Evolutionary conservation across 2,329 filamentous ascomycete species (phyloP), one percentile per base, ranked within the genome.

Genomic region (Fusarium verticillioides): DNA sequence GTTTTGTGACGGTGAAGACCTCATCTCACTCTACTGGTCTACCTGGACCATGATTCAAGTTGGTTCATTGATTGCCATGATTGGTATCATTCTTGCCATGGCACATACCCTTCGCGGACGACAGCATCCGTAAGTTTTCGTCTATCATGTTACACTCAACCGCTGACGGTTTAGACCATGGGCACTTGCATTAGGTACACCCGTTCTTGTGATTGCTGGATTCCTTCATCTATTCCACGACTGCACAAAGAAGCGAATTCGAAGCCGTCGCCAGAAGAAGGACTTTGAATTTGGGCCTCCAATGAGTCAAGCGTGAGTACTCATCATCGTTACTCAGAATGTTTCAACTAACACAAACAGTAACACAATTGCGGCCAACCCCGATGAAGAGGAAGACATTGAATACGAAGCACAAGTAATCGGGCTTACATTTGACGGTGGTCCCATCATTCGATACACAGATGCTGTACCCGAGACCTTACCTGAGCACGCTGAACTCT

Each of bases 1-100:
- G 72, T 91, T 89, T 72, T 91, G 89, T 70, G 87, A 89, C 42
- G 88, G 88, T 15, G 89, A 91, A 73, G 86, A 90, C 72, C 83
- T 90, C 62, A 89, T 90, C 81, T 84, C 85, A 4, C 80, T 90
- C 0, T 90, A 89, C 79, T 90, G 88, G 88, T 86, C 88, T 0
- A 89, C 88, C 4, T 90, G 88, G 87, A 88, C 87, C 28, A 88
- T 89, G 84, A 81, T 89, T 9, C 88, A 90, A 73, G 81, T 90
- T 5, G 89, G 88, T 10, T 87, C 87, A 4, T 81, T 89, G 67
- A 89, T 90, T 40, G 89, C 89, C 65, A 89, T 90, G 75, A 78
- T 86, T 18, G 89, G 89, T 34, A 87, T 90, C 68, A 85, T 88
- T 49, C 80, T 90, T 7, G 85, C 88, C 42, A 79, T 89, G 32